These are phyloP conservation scores for Carex kokanica DNA, from an alignment of 176 grass and related monocot species.

Conservation along the genomic window DNA sequence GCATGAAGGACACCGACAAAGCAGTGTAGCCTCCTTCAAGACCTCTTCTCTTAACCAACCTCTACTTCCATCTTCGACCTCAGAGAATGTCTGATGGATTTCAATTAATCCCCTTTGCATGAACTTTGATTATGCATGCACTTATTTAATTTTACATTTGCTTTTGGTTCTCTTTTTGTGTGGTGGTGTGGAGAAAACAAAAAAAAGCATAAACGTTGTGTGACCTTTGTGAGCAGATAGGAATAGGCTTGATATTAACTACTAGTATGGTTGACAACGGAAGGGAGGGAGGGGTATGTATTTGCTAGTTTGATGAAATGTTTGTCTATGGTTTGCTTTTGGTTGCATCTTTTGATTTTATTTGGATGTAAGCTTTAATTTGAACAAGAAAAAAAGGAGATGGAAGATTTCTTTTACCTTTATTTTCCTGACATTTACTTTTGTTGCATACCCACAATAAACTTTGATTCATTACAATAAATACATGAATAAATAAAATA, in stretches of 20 bases:
- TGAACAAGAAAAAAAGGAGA: neutral
- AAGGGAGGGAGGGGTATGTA: neutral
- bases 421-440: neutral
- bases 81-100: constrained; percentile 53
- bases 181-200: constrained; percentile 10
- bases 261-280: neutral
- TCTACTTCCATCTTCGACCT: constrained; percentile 57
- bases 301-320: constrained; percentile 20
- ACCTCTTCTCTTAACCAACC: constrained; percentile 56
- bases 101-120: neutral
- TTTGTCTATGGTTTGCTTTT: constrained; percentile 26
- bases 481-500: too few relatives aligned
- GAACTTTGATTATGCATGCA: constrained; percentile 7
- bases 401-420: neutral
- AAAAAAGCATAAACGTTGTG: constrained; percentile 5
- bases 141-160: neutral
- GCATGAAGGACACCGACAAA: neutral
- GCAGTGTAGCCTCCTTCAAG: constrained; percentile 24
- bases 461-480: neutral
- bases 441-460: neutral
- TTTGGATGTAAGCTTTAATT: constrained; percentile 17
- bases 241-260: constrained; percentile 16
- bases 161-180: constrained; percentile 6
- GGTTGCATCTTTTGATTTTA: constrained; percentile 4
- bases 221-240: constrained; percentile 17